These are phyloP conservation scores for Pichia sp. DNA, from an alignment of 1,139 yeast genomes.

Conservation along the genomic window DNA sequence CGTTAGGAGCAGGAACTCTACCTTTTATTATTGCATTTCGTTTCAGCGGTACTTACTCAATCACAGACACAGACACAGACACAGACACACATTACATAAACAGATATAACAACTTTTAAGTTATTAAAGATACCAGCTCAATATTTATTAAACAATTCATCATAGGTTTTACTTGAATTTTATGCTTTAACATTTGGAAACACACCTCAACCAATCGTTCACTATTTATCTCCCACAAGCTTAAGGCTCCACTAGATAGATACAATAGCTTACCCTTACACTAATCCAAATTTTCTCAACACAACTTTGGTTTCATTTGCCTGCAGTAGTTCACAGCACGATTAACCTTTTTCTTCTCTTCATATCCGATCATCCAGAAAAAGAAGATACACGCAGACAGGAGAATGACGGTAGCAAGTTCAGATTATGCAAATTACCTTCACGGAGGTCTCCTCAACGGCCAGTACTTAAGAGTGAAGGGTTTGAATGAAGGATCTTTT, in stretches of 20 bases:
- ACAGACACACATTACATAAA: neutral
- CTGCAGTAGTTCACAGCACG: neutral
- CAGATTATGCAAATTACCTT: slow-evolving; percentile 47
- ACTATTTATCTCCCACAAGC: too few species aligned
- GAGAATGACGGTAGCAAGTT: slow-evolving; percentile 8
- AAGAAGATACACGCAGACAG: neutral
- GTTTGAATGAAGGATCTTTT: slow-evolving; percentile 88
- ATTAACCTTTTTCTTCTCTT: neutral
- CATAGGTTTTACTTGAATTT: neutral
- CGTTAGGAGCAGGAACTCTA: neutral
- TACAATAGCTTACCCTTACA: neutral
- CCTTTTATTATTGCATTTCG: neutral
- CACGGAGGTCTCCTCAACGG: slow-evolving; percentile 59
- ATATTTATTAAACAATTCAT: too few species aligned
- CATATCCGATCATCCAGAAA: neutral
- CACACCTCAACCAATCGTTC: too few species aligned
- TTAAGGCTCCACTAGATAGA: too few species aligned
- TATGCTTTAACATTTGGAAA: neutral
- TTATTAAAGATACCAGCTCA: neutral
- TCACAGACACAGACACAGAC: neutral
- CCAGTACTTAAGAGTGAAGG: slow-evolving; percentile 67
- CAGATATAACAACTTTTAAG: neutral
- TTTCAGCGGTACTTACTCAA: neutral
- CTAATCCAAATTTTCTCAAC: too few species aligned
- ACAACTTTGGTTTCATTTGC: neutral